Percentiles rank a stretch among this genome's conserved stretches.
These are phyloP conservation scores for Podila verticillata DNA, from an alignment of 192 early-diverging fungal species.

Conservation along the genomic window DNA sequence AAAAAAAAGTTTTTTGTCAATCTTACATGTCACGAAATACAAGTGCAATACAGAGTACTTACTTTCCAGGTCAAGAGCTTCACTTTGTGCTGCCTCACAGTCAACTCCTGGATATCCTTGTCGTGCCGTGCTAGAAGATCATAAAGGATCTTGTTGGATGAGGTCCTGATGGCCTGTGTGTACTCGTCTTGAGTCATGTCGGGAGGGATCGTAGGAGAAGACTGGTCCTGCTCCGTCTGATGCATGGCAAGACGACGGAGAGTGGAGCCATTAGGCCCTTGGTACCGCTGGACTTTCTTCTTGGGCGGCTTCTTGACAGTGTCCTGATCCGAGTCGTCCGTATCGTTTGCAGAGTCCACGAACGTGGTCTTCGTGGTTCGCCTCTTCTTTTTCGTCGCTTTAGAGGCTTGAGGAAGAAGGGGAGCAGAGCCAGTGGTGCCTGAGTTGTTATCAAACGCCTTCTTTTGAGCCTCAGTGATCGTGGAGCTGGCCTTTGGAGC, in stretches of 20 bases:
- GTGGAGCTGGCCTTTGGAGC: too few relatives aligned
- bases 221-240: constrained; percentile 1
- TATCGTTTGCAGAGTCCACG: neutral
- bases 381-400: neutral
- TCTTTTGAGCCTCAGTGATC: too few relatives aligned
- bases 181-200: neutral
- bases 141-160: neutral
- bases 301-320: neutral
- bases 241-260: neutral
- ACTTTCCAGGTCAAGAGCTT: too few relatives aligned
- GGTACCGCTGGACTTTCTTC: neutral
- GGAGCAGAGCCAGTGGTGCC: too few relatives aligned
- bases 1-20: too few relatives aligned
- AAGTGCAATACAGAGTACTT: too few relatives aligned
- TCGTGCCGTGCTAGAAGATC: neutral
- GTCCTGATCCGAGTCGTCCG: neutral
- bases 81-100: neutral
- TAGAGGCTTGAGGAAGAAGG: neutral
- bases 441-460: too few relatives aligned
- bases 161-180: neutral
- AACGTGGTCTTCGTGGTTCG: neutral
- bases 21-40: too few relatives aligned
- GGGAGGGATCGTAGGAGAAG: neutral
- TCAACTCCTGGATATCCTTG: neutral
- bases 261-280: constrained; percentile 1